phyloP scores from a whole-genome alignment of 306 rosid species.

The Castanospermum australe region DNA sequence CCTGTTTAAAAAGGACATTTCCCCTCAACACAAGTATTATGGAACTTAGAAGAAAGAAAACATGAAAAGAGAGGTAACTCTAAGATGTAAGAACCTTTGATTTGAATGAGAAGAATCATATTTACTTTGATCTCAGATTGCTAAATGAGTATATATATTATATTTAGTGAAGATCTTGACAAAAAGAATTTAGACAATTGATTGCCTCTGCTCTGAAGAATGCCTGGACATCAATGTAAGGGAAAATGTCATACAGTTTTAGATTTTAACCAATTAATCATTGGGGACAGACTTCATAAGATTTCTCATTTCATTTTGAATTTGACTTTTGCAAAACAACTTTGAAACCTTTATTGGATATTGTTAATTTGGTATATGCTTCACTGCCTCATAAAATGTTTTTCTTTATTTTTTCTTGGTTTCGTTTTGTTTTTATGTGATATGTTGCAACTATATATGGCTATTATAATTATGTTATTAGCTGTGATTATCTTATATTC shows the following conservation, averaged over 20 bases:
- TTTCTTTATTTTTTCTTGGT: neutral
- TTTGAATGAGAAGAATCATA: neutral
- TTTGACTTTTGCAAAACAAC: neutral
- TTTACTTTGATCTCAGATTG: neutral
- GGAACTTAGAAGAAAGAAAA: neutral
- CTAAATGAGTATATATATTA: too few species aligned
- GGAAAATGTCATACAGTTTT: neutral
- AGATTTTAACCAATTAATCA: neutral
- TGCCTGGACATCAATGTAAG: neutral
- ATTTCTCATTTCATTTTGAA: neutral
- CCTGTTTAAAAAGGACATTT: neutral
- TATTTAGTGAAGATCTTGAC: neutral
- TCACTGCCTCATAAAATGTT: neutral
- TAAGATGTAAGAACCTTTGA: neutral
- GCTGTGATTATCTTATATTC: neutral
- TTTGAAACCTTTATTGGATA: neutral
- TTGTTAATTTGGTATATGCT: neutral
- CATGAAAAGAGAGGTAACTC: neutral
- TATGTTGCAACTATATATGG: neutral
- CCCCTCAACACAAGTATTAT: neutral
- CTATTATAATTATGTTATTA: neutral
- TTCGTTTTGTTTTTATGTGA: too few species aligned
- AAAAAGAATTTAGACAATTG: neutral
- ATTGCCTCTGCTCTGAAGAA: neutral
- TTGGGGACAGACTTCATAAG: neutral